These are phyloP conservation scores for Nosema granulosis DNA, from an alignment of 371 early-diverging fungal genomes.

Conservation along the genomic window DNA sequence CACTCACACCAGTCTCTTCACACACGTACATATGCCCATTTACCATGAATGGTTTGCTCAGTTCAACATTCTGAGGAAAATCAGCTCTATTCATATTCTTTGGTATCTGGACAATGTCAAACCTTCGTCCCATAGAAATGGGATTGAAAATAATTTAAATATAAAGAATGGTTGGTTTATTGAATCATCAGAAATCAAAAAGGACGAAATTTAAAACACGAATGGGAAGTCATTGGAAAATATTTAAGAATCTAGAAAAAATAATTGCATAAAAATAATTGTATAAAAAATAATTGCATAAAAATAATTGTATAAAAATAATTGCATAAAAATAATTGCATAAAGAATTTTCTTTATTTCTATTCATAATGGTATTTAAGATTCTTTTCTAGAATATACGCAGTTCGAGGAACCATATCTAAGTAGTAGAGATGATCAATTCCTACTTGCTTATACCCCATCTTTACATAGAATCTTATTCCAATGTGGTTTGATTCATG, in stretches of 20 bases:
- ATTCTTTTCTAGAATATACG: conserved; percentile 17
- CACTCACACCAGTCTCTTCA: background rate
- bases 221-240: too few species aligned
- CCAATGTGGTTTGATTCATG: background rate
- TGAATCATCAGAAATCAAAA: background rate
- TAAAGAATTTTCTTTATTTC: too few species aligned
- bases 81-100: background rate
- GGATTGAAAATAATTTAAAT: background rate
- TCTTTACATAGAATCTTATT: conserved; percentile 22
- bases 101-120: conserved; percentile 35
- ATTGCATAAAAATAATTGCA: too few species aligned
- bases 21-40: conserved; percentile 23
- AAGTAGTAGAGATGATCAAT: conserved; percentile 17
- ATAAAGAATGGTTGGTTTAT: background rate
- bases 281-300: background rate
- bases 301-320: too few species aligned
- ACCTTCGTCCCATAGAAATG: conserved; percentile 13
- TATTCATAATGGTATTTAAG: too few species aligned
- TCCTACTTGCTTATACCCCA: background rate
- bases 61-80: conserved; percentile 8
- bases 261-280: background rate
- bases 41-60: conserved; percentile 31
- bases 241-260: too few species aligned
- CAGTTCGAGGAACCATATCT: background rate
- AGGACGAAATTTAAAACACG: too few species aligned